These are phyloP conservation scores for Candida loeiensis DNA, from an alignment of 805 yeast genomes.

Conservation along the genomic window DNA sequence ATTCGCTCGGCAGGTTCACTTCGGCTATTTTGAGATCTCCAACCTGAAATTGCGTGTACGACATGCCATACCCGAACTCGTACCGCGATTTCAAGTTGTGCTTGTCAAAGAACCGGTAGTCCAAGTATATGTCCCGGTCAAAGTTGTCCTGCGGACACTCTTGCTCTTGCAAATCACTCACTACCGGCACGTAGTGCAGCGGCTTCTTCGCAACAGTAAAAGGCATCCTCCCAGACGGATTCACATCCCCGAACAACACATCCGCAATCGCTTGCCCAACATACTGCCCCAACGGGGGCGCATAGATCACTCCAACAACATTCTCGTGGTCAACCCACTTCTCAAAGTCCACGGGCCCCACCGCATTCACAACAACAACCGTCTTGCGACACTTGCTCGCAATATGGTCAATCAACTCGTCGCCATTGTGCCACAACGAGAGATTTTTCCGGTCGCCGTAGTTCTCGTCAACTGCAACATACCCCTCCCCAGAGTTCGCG, in stretches of 20 bases:
- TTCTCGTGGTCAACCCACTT: slow-evolving; percentile 55
- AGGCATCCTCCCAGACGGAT: slow-evolving; percentile 62
- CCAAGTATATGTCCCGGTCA: slow-evolving; percentile 48
- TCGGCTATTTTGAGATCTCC: slow-evolving; percentile 38
- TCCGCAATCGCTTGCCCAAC: slow-evolving; percentile 58
- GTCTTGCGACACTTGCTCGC: slow-evolving; percentile 52
- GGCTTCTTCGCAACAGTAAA: slow-evolving; percentile 57
- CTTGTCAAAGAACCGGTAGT: slow-evolving; percentile 57
- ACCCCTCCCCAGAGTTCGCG: slow-evolving; percentile 59
- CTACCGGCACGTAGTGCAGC: slow-evolving; percentile 44
- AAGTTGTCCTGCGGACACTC: slow-evolving; percentile 41
- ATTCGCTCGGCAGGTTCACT: slow-evolving; percentile 42
- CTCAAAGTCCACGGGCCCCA: slow-evolving; percentile 60
- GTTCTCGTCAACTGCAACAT: slow-evolving; percentile 53
- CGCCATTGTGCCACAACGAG: slow-evolving; percentile 57
- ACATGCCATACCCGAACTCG: slow-evolving; percentile 62
- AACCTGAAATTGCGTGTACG: slow-evolving; percentile 46
- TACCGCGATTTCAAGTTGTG: slow-evolving; percentile 52
- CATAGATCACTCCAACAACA: slow-evolving; percentile 53
- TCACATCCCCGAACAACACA: slow-evolving; percentile 55
- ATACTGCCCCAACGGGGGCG: slow-evolving; percentile 57
- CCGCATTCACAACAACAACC: slow-evolving; percentile 55
- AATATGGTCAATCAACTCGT: slow-evolving; percentile 46
- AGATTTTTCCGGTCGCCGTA: slow-evolving; percentile 55
- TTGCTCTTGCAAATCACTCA: slow-evolving; percentile 27